A percentile compares a stretch with the other conserved stretches of the same genome.
phyloP scores from a whole-genome alignment of 257 asterid species.

The Solanum sitiens region DNA sequence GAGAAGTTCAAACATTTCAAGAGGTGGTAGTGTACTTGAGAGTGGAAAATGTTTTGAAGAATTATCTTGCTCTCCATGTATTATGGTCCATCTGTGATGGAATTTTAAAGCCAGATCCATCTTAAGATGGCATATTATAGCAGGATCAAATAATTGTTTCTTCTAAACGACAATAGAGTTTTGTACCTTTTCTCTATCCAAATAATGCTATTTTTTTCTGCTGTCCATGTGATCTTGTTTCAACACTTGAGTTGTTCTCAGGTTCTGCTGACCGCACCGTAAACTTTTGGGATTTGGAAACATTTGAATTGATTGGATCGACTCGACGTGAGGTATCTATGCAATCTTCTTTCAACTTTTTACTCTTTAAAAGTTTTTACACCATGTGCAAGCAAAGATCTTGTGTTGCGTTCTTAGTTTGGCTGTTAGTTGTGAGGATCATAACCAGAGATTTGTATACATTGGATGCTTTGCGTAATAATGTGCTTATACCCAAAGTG shows the following conservation, averaged over 20 bases:
- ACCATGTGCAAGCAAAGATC: neutral
- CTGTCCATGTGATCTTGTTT: neutral
- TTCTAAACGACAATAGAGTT: neutral
- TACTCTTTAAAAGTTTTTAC: neutral
- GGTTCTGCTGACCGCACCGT: constrained; percentile 98
- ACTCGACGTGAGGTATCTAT: constrained; percentile 72
- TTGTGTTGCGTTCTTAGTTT: neutral
- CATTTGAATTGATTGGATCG: constrained; percentile 98
- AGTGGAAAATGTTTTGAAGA: neutral
- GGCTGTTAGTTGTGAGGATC: neutral
- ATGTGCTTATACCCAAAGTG: neutral
- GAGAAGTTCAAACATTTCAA: neutral
- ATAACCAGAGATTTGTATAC: neutral
- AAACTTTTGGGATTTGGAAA: constrained; percentile 98
- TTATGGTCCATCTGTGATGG: neutral
- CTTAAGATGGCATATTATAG: neutral
- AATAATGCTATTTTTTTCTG: neutral
- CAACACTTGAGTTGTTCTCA: constrained; percentile 17
- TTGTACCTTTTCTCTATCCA: neutral
- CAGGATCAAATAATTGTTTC: neutral
- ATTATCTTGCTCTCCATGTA: neutral
- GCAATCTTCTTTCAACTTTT: constrained; percentile 1
- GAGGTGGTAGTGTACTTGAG: neutral
- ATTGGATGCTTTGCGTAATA: neutral
- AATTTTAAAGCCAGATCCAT: neutral